Percentiles rank a stretch among this genome's conserved stretches.
Conservation (phyloP, 331 rosid genomes). For the Rosa hybrid region DNA sequence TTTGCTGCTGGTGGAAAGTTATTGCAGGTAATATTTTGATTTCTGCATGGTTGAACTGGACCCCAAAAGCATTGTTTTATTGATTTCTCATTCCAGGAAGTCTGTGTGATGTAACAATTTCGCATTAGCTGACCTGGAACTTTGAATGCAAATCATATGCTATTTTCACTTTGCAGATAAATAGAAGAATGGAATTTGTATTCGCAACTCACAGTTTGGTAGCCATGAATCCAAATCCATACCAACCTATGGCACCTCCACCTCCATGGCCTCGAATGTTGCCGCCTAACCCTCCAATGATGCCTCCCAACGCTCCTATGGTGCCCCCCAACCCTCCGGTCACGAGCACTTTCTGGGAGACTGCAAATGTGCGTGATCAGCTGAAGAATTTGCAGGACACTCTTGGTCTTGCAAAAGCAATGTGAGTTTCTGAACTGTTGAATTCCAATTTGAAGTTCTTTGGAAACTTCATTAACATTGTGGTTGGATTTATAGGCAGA, state of each 20-base stretch:
- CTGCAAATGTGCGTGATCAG: constrained; percentile 43
- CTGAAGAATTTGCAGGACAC: constrained; percentile 62
- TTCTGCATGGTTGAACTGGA: not conserved
- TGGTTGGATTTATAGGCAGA: constrained; percentile 44
- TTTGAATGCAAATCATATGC: too few species aligned
- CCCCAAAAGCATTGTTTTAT: not conserved
- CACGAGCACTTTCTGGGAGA: constrained; percentile 74
- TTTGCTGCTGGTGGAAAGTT: constrained; percentile 97
- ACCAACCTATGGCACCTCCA: too few species aligned
- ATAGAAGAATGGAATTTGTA: too few species aligned
- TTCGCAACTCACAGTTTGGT: too few species aligned
- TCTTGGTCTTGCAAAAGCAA: constrained; percentile 63
- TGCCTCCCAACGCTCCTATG: constrained; percentile 40
- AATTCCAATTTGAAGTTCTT: not conserved
- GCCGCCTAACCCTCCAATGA: constrained; percentile 16
- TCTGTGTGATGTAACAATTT: too few species aligned
- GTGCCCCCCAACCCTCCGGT: constrained; percentile 52
- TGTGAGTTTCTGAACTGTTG: constrained; percentile 36
- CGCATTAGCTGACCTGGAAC: too few species aligned
- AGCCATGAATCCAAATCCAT: not conserved
- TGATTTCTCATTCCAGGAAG: not conserved
- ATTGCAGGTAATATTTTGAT: constrained; percentile 65
- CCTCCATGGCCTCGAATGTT: too few species aligned
- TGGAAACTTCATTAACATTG: not conserved
- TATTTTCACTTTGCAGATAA: too few species aligned